These are phyloP conservation scores for Beauveria scarabaeidicola DNA, from an alignment of 2,329 filamentous ascomycete genomes.

Conservation along the genomic window DNA sequence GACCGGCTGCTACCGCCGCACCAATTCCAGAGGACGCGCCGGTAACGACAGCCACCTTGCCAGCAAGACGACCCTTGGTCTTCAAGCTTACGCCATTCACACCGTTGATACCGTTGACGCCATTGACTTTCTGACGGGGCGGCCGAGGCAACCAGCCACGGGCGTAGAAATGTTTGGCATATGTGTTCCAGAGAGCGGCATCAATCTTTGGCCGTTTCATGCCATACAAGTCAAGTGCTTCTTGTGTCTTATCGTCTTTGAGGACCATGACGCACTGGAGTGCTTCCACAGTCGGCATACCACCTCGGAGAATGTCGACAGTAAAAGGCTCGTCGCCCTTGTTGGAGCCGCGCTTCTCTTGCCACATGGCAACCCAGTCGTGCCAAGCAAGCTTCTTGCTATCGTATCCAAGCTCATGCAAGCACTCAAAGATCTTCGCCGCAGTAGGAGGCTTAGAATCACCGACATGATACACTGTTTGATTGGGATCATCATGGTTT, in stretches of 20 bases:
- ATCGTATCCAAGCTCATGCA: constrained; percentile 60
- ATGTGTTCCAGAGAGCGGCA: constrained; percentile 61
- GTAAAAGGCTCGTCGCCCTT: constrained; percentile 68
- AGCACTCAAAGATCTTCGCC: constrained; percentile 53
- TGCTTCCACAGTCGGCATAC: constrained; percentile 70
- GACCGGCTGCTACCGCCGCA: constrained; percentile 60
- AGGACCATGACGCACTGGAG: constrained; percentile 64
- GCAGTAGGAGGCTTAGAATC: constrained; percentile 64
- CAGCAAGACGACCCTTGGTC: constrained; percentile 50
- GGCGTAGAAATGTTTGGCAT: constrained; percentile 72
- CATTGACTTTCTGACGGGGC: constrained; percentile 39
- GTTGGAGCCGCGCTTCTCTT: constrained; percentile 54
- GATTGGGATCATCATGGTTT: constrained; percentile 52
- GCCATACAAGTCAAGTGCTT: constrained; percentile 42
- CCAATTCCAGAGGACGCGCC: constrained; percentile 75
- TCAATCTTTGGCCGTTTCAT: constrained; percentile 63
- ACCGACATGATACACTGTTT: constrained; percentile 64
- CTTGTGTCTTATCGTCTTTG: constrained; percentile 59
- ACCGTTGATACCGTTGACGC: constrained; percentile 14
- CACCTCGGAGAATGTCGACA: constrained; percentile 68
- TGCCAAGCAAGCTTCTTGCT: constrained; percentile 60
- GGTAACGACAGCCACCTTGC: constrained; percentile 66
- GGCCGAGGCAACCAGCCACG: constrained; percentile 64
- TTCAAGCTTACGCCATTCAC: constrained; percentile 12
- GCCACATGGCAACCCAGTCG: constrained; percentile 68